Conservation (phyloP, 2,329 filamentous ascomycete genomes). For the Parastagonospora nodorum region DNA sequence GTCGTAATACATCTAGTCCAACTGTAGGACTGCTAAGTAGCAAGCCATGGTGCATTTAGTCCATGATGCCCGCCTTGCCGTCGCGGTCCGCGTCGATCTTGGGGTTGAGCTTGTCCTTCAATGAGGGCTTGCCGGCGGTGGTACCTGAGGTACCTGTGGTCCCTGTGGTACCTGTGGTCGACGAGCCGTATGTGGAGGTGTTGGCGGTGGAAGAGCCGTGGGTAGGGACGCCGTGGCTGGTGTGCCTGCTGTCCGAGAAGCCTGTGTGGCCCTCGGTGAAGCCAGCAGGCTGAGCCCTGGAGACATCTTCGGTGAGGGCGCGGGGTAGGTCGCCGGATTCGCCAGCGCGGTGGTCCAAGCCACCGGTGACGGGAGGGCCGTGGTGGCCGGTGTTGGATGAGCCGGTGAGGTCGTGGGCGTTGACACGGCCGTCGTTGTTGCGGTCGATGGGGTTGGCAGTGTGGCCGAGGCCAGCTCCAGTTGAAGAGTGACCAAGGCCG, state of each 20-base stretch:
- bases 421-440: constrained; percentile 1
- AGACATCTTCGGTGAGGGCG: constrained; percentile 10
- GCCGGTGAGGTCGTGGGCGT: background rate
- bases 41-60: background rate
- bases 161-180: background rate
- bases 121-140: constrained; percentile 46
- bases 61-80: constrained; percentile 3
- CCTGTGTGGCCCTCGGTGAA: background rate
- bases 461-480: background rate
- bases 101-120: constrained; percentile 60
- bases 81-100: constrained; percentile 33
- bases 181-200: background rate
- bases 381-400: background rate
- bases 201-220: background rate
- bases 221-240: background rate
- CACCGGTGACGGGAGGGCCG: background rate
- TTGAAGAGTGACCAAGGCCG: background rate
- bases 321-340: constrained; percentile 11
- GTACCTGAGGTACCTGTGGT: background rate
- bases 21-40: too few species aligned
- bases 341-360: constrained; percentile 5
- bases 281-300: constrained; percentile 9
- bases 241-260: background rate
- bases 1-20: too few species aligned
- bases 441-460: constrained; percentile 1